Evolutionary conservation across 2,329 filamentous ascomycete species (phyloP).

Genomic region (Colletotrichum chrysophilum): DNA sequence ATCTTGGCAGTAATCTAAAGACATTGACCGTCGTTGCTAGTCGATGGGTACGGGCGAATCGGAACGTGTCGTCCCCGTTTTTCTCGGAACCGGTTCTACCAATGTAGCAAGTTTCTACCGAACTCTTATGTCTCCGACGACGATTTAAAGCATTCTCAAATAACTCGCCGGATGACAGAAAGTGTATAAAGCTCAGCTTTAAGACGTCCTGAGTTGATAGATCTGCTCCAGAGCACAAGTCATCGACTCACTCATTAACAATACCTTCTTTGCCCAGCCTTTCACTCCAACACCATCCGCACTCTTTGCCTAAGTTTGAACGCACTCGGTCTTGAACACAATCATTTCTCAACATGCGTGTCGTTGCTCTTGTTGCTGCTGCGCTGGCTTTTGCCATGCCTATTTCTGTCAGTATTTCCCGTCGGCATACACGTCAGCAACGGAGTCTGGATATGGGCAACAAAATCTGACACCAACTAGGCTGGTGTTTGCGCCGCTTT

Average conservation of each 20-base stretch:
- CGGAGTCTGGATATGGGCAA: too few relatives aligned
- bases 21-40: neutral
- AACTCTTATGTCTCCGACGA: neutral
- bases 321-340: too few relatives aligned
- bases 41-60: accelerated
- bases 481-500: too few relatives aligned
- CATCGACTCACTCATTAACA: accelerated
- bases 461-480: too few relatives aligned
- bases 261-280: neutral
- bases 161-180: accelerated
- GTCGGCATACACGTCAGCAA: too few relatives aligned
- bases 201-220: neutral
- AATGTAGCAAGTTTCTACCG: neutral
- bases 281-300: too few relatives aligned
- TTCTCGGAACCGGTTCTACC: neutral
- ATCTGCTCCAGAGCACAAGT: neutral
- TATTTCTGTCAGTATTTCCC: too few relatives aligned
- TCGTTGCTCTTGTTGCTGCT: too few relatives aligned
- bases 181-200: neutral
- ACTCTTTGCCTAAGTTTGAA: too few relatives aligned
- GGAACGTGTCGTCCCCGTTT: accelerated
- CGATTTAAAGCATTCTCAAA: accelerated
- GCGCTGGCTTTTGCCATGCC: too few relatives aligned
- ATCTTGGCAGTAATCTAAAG: neutral
- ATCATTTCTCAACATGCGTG: too few relatives aligned